Conservation (phyloP, 106 monocot genomes). For the Alisma plantagoaquatica region DNA sequence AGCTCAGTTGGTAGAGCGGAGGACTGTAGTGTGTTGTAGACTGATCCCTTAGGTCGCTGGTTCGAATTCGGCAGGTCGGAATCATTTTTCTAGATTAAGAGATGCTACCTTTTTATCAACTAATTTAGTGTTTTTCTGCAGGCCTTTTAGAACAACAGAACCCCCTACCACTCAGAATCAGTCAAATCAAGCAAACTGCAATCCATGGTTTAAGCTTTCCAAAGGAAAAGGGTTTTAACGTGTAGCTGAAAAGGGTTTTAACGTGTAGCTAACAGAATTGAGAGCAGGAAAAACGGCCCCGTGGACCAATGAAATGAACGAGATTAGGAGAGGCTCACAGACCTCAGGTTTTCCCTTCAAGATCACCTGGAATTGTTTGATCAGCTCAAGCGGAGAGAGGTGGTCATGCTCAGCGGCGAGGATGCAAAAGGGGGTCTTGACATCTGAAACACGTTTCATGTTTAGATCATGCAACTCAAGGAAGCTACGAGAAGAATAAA, state of each 20-base stretch:
- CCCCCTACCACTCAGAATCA: too few species aligned
- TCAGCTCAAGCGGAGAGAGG: slow-evolving; percentile 33
- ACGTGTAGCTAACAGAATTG: too few species aligned
- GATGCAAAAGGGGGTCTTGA: slow-evolving; percentile 33
- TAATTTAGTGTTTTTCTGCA: too few species aligned
- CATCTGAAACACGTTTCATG: slow-evolving; percentile 17
- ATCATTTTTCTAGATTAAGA: too few species aligned
- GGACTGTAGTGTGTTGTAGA: slow-evolving; percentile 99
- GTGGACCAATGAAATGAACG: too few species aligned
- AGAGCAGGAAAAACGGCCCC: too few species aligned
- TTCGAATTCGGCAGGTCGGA: slow-evolving; percentile 99
- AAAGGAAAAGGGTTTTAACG: too few species aligned
- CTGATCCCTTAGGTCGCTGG: slow-evolving; percentile 99
- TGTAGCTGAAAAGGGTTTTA: too few species aligned
- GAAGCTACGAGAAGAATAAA: neutral
- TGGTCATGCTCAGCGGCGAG: slow-evolving; percentile 64
- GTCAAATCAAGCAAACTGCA: too few species aligned
- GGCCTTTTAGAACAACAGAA: too few species aligned
- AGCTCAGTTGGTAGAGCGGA: slow-evolving; percentile 99
- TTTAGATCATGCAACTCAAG: neutral
- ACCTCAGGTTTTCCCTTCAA: slow-evolving; percentile 42
- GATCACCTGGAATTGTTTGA: slow-evolving; percentile 52
- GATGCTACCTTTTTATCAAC: too few species aligned
- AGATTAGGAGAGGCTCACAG: neutral
- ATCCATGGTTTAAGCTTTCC: too few species aligned